Evolutionary conservation across 2,329 filamentous ascomycete species (phyloP), one percentile per base, ranked within the genome.

Genomic region (Trichophyton schoenleinii): DNA sequence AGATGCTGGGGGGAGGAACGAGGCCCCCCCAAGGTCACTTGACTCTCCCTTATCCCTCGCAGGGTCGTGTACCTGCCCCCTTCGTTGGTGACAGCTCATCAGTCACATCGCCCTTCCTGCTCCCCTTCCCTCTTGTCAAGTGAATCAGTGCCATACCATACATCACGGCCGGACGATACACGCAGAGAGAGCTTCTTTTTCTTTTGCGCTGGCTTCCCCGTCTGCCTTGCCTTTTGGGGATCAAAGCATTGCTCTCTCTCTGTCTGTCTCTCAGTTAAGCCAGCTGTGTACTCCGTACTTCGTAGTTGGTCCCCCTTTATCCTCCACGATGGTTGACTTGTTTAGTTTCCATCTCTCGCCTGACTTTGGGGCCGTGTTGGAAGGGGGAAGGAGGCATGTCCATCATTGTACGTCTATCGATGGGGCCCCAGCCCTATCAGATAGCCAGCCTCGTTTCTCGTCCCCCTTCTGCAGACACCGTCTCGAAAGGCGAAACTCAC

Each of bases 61-160:
- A 18, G 5, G 46, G 49, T 13, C 49, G 28, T 20, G 13, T 53
- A 34, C 22, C 28, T 53, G 49, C 49, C 22, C 22, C 7, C 49
- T 44, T 34, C 25, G 49, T 53, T 53, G 49, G 49, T 53, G 49
- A 53, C 49, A 53, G 49, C 49, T 53, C 49, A 53, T 31, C 49
- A 34, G 49, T 53, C 49, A 53, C 49, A 53, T 53, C 22, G 49
- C 49, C 49, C 15, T 31, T 31, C 13, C 3, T 28, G 15, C n/a
- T n/a, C n/a, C n/a, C 41, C 41, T n/a, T n/a, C n/a, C 7, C n/a
- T 44, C 41, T n/a, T 7, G n/a, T 44, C 41, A 44, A 44, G 41
- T 44, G 41, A 44, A 44, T 44, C 41, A 44, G 41, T 44, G 18
- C 46, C 22, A 22, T 52, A 3, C 46, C 46, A 52, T 52, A 38